Evolutionary conservation across 2,329 filamentous ascomycete species (phyloP).

Genomic region (Pseudogymnoascus sp.): DNA sequence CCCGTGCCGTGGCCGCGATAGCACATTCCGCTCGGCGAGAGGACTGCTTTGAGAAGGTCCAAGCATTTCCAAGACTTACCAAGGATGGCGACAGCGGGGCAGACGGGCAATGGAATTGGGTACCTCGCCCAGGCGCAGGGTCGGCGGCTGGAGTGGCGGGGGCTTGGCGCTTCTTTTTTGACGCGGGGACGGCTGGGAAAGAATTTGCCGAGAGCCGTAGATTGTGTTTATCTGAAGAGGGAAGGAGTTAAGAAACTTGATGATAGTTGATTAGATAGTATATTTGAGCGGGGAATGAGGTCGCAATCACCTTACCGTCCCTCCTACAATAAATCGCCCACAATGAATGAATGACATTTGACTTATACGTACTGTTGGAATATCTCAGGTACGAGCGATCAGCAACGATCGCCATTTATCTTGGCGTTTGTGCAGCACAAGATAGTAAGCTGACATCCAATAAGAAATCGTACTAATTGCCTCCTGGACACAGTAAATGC

Average conservation of each 20-base stretch:
- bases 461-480: background rate
- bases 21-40: background rate
- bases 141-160: background rate
- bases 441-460: background rate
- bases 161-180: background rate
- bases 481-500: background rate
- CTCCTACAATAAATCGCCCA: background rate
- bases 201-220: background rate
- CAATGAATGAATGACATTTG: background rate
- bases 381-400: background rate
- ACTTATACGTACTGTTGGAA: background rate
- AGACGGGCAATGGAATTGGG: background rate
- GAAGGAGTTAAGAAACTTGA: background rate
- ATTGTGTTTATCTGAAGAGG: background rate
- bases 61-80: conserved; percentile 1
- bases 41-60: background rate
- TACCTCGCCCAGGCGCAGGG: background rate
- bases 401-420: background rate
- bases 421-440: background rate
- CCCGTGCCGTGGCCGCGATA: background rate
- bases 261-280: background rate
- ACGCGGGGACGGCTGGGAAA: background rate
- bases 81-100: conserved; percentile 1
- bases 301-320: background rate
- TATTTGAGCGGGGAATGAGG: background rate